phyloP scores from a whole-genome alignment of 2,329 filamentous ascomycete species.

The Colletotrichum filicis region DNA sequence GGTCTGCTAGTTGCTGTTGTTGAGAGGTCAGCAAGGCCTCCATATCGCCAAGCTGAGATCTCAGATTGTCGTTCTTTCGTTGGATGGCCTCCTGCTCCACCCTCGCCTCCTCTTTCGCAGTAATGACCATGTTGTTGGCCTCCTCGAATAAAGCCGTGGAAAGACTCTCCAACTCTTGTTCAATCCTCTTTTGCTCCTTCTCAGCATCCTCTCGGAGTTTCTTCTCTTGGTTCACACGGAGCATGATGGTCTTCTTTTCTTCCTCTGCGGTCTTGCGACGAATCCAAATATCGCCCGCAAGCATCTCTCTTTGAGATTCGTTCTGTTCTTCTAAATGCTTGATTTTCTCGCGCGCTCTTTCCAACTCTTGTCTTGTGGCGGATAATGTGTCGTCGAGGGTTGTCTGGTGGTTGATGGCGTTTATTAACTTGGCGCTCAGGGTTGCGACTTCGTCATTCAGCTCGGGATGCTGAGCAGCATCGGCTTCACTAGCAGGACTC shows the following conservation, averaged over 20 bases:
- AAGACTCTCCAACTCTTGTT: conserved; percentile 89
- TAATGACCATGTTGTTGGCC: conserved; percentile 97
- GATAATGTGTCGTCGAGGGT: conserved; percentile 89
- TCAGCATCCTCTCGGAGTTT: conserved; percentile 73
- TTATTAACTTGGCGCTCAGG: conserved; percentile 94
- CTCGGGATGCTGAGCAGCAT: conserved; percentile 60
- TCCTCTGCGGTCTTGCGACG: conserved; percentile 78
- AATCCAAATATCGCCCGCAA: conserved; percentile 81
- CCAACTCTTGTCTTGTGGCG: conserved; percentile 84
- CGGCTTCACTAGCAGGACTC: conserved; percentile 54
- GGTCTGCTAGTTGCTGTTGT: conserved; percentile 90
- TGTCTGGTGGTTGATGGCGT: conserved; percentile 97
- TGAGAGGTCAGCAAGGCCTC: conserved; percentile 88
- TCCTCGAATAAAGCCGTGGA: conserved; percentile 97
- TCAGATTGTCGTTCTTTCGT: conserved; percentile 88
- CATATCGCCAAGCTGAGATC: conserved; percentile 85
- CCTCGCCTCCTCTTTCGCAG: conserved; percentile 88
- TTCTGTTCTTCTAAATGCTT: conserved; percentile 73
- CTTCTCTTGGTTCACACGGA: conserved; percentile 72
- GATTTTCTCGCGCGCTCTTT: conserved; percentile 75
- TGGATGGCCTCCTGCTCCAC: conserved; percentile 84
- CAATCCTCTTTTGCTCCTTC: conserved; percentile 87
- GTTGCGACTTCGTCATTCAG: conserved; percentile 82
- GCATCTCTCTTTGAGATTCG: conserved; percentile 76
- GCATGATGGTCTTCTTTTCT: conserved; percentile 72